A percentile compares a stretch with the other conserved stretches of the same genome.
Evolutionary conservation across 2,329 filamentous ascomycete genomes (phyloP).

Genomic region (Xylaria sp.): DNA sequence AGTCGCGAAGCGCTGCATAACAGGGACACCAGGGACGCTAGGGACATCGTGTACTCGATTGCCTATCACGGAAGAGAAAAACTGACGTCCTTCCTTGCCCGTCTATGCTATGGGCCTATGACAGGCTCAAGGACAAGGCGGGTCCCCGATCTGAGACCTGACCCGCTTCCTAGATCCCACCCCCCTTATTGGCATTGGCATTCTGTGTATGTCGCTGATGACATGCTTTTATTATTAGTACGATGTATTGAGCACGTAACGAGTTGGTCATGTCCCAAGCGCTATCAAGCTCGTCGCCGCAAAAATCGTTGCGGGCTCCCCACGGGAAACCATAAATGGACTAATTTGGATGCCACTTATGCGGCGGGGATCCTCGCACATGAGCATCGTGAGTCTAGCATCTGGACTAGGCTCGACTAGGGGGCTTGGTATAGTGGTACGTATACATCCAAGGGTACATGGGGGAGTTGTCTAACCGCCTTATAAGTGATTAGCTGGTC

Average conservation of each 20-base stretch:
- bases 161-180: constrained; percentile 24
- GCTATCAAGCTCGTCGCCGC: constrained; percentile 16
- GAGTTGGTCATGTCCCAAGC: neutral
- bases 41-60: constrained; percentile 15
- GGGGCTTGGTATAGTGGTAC: constrained; percentile 1
- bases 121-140: constrained; percentile 15
- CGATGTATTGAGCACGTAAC: constrained; percentile 14
- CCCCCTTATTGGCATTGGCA: constrained; percentile 18
- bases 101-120: constrained; percentile 6
- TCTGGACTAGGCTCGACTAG: neutral
- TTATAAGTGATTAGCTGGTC: constrained; percentile 10
- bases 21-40: neutral
- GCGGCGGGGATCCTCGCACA: constrained; percentile 4
- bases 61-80: constrained; percentile 20
- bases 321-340: constrained; percentile 12
- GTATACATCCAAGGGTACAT: constrained; percentile 17
- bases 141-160: constrained; percentile 28
- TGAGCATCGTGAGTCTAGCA: neutral
- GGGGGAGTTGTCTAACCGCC: constrained; percentile 16
- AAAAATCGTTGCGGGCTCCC: constrained; percentile 11
- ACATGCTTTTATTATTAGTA: constrained; percentile 26
- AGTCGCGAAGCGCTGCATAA: constrained; percentile 20
- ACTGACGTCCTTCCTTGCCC: constrained; percentile 12
- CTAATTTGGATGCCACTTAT: constrained; percentile 4
- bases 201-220: constrained; percentile 19